Evolutionary conservation across 2,329 filamentous ascomycete species (phyloP), one percentile per base, ranked within the genome.

Genomic region (Pseudophaeomoniella oleicola): DNA sequence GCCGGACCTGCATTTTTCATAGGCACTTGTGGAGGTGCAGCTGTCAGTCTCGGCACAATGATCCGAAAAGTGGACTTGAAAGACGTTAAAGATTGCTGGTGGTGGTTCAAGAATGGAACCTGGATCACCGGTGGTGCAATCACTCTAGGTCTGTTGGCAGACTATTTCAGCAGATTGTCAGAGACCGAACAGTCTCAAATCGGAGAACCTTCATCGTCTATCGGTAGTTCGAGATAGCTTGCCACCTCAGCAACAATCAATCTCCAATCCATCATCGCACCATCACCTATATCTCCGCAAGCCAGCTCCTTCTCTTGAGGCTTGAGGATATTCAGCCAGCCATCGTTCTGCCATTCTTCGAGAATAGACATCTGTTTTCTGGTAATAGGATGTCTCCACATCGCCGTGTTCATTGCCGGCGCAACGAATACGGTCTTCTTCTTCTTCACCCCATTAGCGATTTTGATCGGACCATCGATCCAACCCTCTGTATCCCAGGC

Each of bases 361-460:
- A 94, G 60, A 0, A 81, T 63, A 30, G 61, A 61, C 27, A 94
- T 58, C 44, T 94, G 84, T 43, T 71, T 74, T 35, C 60, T 67
- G 1, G 87, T 94, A 32, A 93, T 63, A 2, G 86, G 87, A 53
- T 94, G 85, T 38, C 68, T 65, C 80, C 82, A 93, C 87, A 94
- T 94, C 3, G 78, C 76, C 16, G 75, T 85, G 55, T 94, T 94
- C 84, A 94, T 93, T 18, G 81, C 77, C 2, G 79, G 78, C 2
- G 81, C 81, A 0, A 88, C 80, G 2, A 90, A 50, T 22, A 93
- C 84, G 44, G 66, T 71, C 55, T 78, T 79, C 54, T 67, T 73
- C 36, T 52, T 55, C 3, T 22, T 9, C 5, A 11, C 5, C 32
- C 37, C 37, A 13, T 4, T 14, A 16, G 37, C 42, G 29, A 45